These are phyloP conservation scores for Colletotrichum navitas DNA, from an alignment of 2,329 filamentous ascomycete genomes.

Conservation along the genomic window DNA sequence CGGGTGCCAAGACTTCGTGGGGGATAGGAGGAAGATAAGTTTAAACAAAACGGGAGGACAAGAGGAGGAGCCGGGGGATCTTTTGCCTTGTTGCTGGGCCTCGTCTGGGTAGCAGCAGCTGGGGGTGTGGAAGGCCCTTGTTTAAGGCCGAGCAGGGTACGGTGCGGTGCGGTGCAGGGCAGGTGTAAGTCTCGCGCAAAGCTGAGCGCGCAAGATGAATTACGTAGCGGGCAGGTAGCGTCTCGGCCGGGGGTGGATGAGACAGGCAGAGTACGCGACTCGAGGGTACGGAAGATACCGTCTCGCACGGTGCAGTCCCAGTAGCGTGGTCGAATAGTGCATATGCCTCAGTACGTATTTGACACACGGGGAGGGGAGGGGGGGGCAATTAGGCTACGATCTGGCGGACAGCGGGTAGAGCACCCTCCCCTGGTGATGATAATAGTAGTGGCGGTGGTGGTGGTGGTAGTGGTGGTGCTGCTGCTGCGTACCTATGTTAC, in stretches of 20 bases:
- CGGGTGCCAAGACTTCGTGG: slow-evolving; percentile 41
- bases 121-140: slow-evolving; percentile 38
- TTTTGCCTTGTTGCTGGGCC: slow-evolving; percentile 41
- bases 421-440: neutral
- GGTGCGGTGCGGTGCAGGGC: slow-evolving; percentile 24
- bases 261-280: slow-evolving; percentile 41
- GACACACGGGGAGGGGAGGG: slow-evolving; percentile 12
- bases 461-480: too few relatives aligned
- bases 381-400: slow-evolving; percentile 11
- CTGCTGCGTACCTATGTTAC: neutral
- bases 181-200: slow-evolving; percentile 40
- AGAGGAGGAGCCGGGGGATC: slow-evolving; percentile 38
- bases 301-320: slow-evolving; percentile 40
- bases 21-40: slow-evolving; percentile 41
- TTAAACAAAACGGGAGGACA: slow-evolving; percentile 40
- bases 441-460: slow-evolving; percentile 7
- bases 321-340: slow-evolving; percentile 31
- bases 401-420: slow-evolving; percentile 36
- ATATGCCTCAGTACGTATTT: slow-evolving; percentile 20
- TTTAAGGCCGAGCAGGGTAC: slow-evolving; percentile 41
- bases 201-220: slow-evolving; percentile 41
- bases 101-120: slow-evolving; percentile 30
- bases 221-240: slow-evolving; percentile 43
- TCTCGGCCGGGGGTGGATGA: slow-evolving; percentile 42
- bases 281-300: slow-evolving; percentile 35